Base-by-base conservation (phyloP, 805 yeast species). In the Wickerhamiella azyma region DNA sequence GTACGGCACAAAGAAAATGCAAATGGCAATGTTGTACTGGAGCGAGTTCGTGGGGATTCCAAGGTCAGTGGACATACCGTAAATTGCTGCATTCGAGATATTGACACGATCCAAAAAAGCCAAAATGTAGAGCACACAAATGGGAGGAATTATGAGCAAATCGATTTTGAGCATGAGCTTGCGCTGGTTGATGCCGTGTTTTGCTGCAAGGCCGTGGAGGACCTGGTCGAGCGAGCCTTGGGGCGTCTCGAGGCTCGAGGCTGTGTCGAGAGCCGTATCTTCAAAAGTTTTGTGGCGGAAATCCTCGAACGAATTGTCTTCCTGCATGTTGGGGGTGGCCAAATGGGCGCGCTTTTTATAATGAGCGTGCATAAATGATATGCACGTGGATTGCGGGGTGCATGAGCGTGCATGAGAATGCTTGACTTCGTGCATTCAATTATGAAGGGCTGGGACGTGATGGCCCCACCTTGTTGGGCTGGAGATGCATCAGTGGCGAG, bases 41-140 rank as follows among this genome's bases (percentile, higher is more conserved):
- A 70, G 68, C 8, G 80, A 80, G 7, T n/a, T n/a, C n/a, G 37
- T 14, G 6, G 37, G 24, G 11, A 35, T 35, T 16, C 68, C 55
- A 30, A 84, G 61, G 48, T 77, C 81, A 1, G 55, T 61, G 17
- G 69, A 68, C 67, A 84, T 66, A 10, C 85, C 85, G 57, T 81
- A 82, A 46, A 79, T 72, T 49, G 76, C 76, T 7, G 94, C 94
- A 61, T 84, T 83, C 26, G 88, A 76, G 50, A 84, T 81, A 60
- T 84, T 84, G 48, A 83, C 88, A 60, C 94, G 70, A 60, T 84
- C 94, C 56, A 84, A 64, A 57, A 83, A 84, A 1, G 89, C 79
- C 50, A 83, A 69, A 60, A 84, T 75, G 57, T 84, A 84, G 39
- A 84, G 66, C 26, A 82, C 56, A 56, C 85, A 76, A 52, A 84